phyloP scores from a whole-genome alignment of 2,329 filamentous ascomycete genomes.

The Apiospora pterosperma region DNA sequence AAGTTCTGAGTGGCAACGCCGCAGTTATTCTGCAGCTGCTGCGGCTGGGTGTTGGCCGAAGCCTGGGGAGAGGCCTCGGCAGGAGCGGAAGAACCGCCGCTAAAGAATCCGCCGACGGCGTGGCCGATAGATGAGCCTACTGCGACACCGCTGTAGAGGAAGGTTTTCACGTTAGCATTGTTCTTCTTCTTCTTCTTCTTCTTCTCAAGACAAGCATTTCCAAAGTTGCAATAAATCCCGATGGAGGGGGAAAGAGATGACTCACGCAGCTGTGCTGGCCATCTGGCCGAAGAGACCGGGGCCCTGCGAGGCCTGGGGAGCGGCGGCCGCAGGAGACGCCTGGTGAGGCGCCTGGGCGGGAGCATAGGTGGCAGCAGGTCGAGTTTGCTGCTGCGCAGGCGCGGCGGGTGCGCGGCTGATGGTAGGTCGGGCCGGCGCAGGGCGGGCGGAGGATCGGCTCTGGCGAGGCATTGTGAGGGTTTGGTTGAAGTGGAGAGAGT shows the following conservation, averaged over 20 bases:
- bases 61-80: slow-evolving; percentile 46
- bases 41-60: slow-evolving; percentile 42
- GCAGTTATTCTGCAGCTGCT: slow-evolving; percentile 67
- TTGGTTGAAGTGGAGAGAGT: too few species aligned
- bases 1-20: slow-evolving; percentile 78
- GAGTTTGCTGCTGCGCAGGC: slow-evolving; percentile 56
- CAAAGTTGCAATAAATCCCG: too few species aligned
- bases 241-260: slow-evolving; percentile 23
- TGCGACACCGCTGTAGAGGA: slow-evolving; percentile 74
- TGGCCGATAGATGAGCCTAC: slow-evolving; percentile 94
- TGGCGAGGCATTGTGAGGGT: slow-evolving; percentile 68
- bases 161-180: neutral
- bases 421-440: slow-evolving; percentile 58
- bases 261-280: slow-evolving; percentile 96
- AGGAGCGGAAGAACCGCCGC: slow-evolving; percentile 64
- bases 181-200: neutral
- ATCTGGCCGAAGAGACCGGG: slow-evolving; percentile 93
- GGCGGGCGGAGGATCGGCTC: slow-evolving; percentile 62
- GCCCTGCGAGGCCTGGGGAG: slow-evolving; percentile 58
- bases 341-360: slow-evolving; percentile 44
- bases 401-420: slow-evolving; percentile 50
- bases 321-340: slow-evolving; percentile 36
- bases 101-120: slow-evolving; percentile 86
- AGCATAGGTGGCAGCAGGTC: slow-evolving; percentile 68
- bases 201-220: too few species aligned